Conservation (phyloP, 495 filamentous ascomycete genomes). For the Saxispiralis lemnorum region DNA sequence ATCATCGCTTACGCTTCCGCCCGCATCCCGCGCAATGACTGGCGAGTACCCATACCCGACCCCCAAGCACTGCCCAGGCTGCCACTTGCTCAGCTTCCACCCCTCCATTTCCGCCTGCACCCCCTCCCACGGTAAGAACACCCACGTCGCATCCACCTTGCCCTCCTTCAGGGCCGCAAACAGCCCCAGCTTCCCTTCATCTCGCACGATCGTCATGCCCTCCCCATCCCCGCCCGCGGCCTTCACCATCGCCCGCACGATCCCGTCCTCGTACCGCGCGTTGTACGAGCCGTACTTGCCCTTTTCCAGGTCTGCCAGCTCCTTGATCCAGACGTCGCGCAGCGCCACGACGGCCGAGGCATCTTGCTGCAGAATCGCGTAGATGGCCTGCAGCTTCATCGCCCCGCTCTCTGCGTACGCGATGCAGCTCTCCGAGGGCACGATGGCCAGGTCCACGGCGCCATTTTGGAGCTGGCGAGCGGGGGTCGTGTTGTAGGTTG, state of each 20-base stretch:
- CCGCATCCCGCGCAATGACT: constrained; percentile 10
- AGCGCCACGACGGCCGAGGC: constrained; percentile 9
- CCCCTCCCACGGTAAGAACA: constrained; percentile 17
- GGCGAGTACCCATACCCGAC: constrained; percentile 15
- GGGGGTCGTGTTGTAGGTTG: constrained; percentile 11
- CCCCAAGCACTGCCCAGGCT: constrained; percentile 6
- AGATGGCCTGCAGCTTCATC: constrained; percentile 12
- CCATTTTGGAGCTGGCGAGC: constrained; percentile 9
- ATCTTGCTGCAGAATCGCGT: constrained; percentile 13
- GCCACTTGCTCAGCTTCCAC: constrained; percentile 1
- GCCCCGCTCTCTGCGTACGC: constrained; percentile 11
- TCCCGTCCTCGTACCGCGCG: constrained; percentile 13
- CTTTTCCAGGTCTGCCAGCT: not conserved
- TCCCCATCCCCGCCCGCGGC: constrained; percentile 8
- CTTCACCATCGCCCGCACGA: constrained; percentile 12
- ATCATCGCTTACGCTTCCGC: not conserved
- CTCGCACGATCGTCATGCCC: constrained; percentile 7
- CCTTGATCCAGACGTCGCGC: not conserved
- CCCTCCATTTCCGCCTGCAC: constrained; percentile 11
- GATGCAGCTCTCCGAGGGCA: constrained; percentile 12
- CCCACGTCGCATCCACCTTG: constrained; percentile 13
- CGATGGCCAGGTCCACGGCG: constrained; percentile 13
- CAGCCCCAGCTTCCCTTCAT: constrained; percentile 12
- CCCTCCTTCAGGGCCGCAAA: constrained; percentile 9
- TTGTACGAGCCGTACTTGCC: constrained; percentile 12